These are phyloP conservation scores for Trifolium repens DNA, from an alignment of 306 rosid species.

Conservation along the genomic window DNA sequence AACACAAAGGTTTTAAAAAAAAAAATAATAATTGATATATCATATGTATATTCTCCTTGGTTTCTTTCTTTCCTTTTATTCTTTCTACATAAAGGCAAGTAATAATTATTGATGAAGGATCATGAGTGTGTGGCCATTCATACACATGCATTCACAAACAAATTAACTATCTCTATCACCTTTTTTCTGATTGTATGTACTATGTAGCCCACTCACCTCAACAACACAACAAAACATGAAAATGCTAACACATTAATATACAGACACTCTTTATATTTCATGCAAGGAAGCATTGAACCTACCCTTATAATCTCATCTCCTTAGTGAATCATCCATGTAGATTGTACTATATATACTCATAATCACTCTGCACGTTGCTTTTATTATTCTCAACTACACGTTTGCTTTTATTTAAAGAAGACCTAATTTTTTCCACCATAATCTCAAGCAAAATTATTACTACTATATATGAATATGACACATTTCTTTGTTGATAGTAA, in stretches of 20 bases:
- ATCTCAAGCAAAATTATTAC: neutral
- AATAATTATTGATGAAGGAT: neutral
- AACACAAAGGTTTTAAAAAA: too few relatives aligned
- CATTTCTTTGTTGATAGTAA: neutral
- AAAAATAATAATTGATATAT: too few relatives aligned
- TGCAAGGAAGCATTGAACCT: constrained; percentile 9
- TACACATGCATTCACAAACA: neutral
- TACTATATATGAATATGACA: neutral
- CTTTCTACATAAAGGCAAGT: neutral
- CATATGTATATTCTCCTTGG: too few relatives aligned
- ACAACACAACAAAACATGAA: constrained; percentile 8
- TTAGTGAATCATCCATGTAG: neutral
- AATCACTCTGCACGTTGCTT: constrained; percentile 6
- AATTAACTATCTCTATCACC: neutral
- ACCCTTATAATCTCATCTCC: constrained; percentile 2
- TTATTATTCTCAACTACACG: neutral
- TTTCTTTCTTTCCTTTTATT: neutral
- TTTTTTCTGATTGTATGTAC: neutral
- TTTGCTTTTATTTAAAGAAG: neutral
- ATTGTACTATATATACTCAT: neutral
- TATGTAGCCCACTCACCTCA: neutral
- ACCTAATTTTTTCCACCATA: neutral
- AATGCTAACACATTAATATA: neutral
- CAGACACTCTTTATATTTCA: neutral
- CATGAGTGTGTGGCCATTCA: neutral